Conservation (phyloP, 208 protist genomes). For the Vickermania ingenoplastis region DNA sequence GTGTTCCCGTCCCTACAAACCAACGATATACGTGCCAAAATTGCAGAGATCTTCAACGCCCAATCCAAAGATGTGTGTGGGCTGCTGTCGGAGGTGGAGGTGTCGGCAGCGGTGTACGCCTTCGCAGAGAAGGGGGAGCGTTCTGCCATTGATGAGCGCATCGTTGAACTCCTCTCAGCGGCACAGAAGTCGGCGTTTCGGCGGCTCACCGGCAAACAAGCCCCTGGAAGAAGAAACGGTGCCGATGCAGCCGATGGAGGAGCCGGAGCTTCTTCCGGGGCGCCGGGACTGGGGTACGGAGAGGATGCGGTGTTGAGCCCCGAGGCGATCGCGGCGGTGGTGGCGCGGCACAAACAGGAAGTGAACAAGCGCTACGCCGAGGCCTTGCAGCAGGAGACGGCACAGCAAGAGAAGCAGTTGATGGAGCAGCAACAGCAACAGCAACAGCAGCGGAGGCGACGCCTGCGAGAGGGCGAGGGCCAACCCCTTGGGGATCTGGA, state of each 20-base stretch:
- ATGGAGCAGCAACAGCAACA: slow-evolving; percentile 11
- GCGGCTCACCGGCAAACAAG: slow-evolving; percentile 15
- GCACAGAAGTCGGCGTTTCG: slow-evolving; percentile 71
- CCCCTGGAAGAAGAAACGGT: no score
- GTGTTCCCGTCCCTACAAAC: slow-evolving; percentile 38
- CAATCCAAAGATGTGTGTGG: slow-evolving; percentile 63
- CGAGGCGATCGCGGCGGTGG: slow-evolving; percentile 37
- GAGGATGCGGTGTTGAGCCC: slow-evolving; percentile 49
- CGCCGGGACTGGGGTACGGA: background rate
- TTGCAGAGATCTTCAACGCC: slow-evolving; percentile 79
- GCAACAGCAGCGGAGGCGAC: slow-evolving; percentile 1
- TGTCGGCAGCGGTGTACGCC: slow-evolving; percentile 81
- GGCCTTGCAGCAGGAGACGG: slow-evolving; percentile 16
- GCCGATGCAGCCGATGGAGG: background rate
- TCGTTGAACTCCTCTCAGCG: slow-evolving; percentile 57
- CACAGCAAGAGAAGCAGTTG: background rate
- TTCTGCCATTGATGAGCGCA: slow-evolving; percentile 72
- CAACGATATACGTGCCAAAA: slow-evolving; percentile 75
- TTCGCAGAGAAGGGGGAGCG: slow-evolving; percentile 84
- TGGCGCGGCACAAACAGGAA: slow-evolving; percentile 52
- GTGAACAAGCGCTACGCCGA: slow-evolving; percentile 65
- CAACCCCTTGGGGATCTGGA: slow-evolving; percentile 1
- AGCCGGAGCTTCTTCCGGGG: background rate
- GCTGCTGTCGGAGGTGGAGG: slow-evolving; percentile 72
- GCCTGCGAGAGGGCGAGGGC: slow-evolving; percentile 1